phyloP scores from a whole-genome alignment of 371 early-diverging fungal genomes.

The Mortierella sp. region DNA sequence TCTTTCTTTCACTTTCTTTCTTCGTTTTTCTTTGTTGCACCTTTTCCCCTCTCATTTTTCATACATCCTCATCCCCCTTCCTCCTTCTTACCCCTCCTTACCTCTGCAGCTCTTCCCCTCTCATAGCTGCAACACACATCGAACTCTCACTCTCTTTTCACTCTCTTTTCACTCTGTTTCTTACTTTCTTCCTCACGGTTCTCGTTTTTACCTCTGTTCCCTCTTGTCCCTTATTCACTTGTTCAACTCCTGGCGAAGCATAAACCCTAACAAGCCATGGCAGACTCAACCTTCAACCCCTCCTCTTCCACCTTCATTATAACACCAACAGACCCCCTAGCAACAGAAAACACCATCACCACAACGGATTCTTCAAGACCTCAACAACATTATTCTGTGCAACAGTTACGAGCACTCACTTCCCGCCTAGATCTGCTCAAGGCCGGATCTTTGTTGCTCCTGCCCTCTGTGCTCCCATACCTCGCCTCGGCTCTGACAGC shows the following conservation, averaged over 20 bases:
- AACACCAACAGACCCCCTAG: too few species aligned
- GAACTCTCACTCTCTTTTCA: too few species aligned
- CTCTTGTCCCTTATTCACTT: too few species aligned
- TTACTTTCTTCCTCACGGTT: not conserved
- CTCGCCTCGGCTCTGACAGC: conserved; percentile 11
- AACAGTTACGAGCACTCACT: not conserved
- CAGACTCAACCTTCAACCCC: not conserved
- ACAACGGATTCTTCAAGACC: not conserved
- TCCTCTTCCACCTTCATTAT: not conserved
- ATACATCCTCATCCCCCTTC: not conserved
- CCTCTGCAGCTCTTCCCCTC: not conserved
- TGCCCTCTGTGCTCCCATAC: conserved; percentile 14
- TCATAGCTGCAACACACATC: too few species aligned
- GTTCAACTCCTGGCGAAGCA: too few species aligned
- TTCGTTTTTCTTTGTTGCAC: not conserved
- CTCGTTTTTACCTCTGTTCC: not conserved
- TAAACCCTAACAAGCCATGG: not conserved
- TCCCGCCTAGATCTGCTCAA: not conserved
- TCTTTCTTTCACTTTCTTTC: not conserved
- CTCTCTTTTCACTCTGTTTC: not conserved
- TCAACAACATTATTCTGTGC: not conserved
- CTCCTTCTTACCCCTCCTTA: not conserved
- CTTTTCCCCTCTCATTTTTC: not conserved
- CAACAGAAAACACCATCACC: too few species aligned
- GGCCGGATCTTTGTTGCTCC: conserved; percentile 6